phyloP scores from a whole-genome alignment of 164 flowering plant species.

The Taxillus chinensis region DNA sequence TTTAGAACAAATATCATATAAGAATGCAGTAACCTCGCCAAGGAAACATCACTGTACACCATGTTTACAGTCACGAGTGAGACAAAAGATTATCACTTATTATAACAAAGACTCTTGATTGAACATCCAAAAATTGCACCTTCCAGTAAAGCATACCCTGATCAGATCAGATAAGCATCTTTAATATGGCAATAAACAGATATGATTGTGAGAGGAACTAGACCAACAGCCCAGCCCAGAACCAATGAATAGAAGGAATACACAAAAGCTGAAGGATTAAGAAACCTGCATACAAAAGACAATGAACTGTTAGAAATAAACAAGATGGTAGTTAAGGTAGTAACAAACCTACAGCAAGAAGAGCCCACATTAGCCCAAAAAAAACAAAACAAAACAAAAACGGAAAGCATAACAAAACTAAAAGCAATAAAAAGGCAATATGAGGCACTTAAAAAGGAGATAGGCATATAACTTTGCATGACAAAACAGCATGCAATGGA shows the following conservation, averaged over 20 bases:
- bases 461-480: no score
- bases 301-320: background rate
- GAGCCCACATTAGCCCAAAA: background rate
- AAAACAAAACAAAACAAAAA: background rate
- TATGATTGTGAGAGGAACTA: background rate
- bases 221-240: background rate
- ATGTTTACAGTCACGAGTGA: background rate
- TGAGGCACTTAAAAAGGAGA: no score
- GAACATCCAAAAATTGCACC: background rate
- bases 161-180: background rate
- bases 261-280: background rate
- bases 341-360: background rate
- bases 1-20: slow-evolving; percentile 7
- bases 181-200: slow-evolving; percentile 3
- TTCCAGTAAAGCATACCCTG: background rate
- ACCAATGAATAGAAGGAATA: background rate
- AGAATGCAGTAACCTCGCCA: slow-evolving; percentile 12
- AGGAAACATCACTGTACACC: slow-evolving; percentile 1
- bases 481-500: no score
- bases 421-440: no score
- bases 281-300: background rate
- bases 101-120: background rate
- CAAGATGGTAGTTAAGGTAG: background rate
- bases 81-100: background rate
- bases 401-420: background rate